phyloP scores from a whole-genome alignment of 2,329 filamentous ascomycete genomes.

The Shiraia bambusicola region DNA sequence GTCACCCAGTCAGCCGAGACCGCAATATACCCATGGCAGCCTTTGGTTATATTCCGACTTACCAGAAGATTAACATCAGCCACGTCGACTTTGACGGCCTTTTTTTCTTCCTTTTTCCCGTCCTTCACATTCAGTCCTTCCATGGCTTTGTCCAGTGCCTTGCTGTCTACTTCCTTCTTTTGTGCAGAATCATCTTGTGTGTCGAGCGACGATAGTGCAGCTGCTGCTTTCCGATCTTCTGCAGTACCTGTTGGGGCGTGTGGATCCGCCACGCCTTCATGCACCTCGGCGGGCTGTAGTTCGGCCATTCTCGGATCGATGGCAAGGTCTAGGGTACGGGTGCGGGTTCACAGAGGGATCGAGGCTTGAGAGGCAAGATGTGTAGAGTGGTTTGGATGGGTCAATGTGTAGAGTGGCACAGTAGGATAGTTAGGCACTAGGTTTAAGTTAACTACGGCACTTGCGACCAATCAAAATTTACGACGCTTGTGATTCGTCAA shows the following conservation, averaged over 20 bases:
- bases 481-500: no score
- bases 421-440: no score
- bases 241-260: conserved; percentile 56
- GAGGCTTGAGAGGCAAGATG: background rate
- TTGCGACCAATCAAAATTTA: no score
- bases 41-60: conserved; percentile 32
- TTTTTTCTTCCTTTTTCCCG: conserved; percentile 50
- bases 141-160: conserved; percentile 72
- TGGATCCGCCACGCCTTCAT: conserved; percentile 60
- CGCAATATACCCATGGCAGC: background rate
- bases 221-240: conserved; percentile 75
- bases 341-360: conserved; percentile 3
- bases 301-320: conserved; percentile 55
- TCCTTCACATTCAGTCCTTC: conserved; percentile 57
- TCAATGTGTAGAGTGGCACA: no score
- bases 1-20: conserved; percentile 5
- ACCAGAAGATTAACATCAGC: conserved; percentile 71
- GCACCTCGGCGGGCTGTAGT: conserved; percentile 59
- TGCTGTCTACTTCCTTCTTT: conserved; percentile 65
- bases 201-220: conserved; percentile 71
- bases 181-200: conserved; percentile 51
- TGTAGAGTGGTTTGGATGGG: background rate
- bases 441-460: no score
- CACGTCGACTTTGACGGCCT: conserved; percentile 69
- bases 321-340: conserved; percentile 1